These are phyloP conservation scores for Vicia sativa DNA, from an alignment of 306 rosid species.

Conservation along the genomic window DNA sequence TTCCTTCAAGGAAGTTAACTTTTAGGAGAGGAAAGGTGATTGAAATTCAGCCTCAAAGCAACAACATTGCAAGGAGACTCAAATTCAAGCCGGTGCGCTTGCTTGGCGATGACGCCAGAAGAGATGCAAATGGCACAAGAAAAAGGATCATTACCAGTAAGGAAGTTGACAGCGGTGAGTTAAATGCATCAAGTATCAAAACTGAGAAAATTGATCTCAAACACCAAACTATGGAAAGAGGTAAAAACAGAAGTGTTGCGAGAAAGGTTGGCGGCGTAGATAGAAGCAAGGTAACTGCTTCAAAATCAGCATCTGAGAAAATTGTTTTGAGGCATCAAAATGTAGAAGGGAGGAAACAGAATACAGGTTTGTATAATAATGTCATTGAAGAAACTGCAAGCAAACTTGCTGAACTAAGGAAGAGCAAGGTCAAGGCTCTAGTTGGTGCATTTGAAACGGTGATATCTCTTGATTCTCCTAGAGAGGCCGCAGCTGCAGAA, in stretches of 20 bases:
- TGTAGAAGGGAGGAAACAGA: constrained; percentile 54
- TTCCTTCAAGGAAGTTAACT: constrained; percentile 49
- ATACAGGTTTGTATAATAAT: constrained; percentile 66
- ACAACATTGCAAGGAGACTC: constrained; percentile 62
- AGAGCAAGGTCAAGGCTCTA: constrained; percentile 91
- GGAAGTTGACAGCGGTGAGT: constrained; percentile 46
- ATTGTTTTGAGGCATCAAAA: constrained; percentile 72
- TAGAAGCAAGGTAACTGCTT: constrained; percentile 40
- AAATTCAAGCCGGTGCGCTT: constrained; percentile 61
- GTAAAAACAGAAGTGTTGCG: constrained; percentile 44
- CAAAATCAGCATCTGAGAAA: constrained; percentile 48
- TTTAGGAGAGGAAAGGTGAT: constrained; percentile 70
- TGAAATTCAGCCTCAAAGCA: constrained; percentile 58
- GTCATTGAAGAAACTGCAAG: constrained; percentile 95
- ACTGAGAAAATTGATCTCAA: constrained; percentile 43
- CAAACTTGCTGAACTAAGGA: constrained; percentile 68
- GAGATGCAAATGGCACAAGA: constrained; percentile 34
- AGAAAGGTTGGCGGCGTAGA: constrained; percentile 39
- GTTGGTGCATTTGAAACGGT: constrained; percentile 93
- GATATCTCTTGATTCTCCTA: constrained; percentile 70
- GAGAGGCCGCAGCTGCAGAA: constrained; percentile 43
- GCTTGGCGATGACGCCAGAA: constrained; percentile 46
- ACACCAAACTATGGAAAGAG: constrained; percentile 45
- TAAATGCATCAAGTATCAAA: constrained; percentile 38
- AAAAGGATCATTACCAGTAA: constrained; percentile 31